Percentiles rank a stretch among this genome's conserved stretches.
Conservation (phyloP, 768 basidiomycete genomes). For the Pleurotus giganteus region DNA sequence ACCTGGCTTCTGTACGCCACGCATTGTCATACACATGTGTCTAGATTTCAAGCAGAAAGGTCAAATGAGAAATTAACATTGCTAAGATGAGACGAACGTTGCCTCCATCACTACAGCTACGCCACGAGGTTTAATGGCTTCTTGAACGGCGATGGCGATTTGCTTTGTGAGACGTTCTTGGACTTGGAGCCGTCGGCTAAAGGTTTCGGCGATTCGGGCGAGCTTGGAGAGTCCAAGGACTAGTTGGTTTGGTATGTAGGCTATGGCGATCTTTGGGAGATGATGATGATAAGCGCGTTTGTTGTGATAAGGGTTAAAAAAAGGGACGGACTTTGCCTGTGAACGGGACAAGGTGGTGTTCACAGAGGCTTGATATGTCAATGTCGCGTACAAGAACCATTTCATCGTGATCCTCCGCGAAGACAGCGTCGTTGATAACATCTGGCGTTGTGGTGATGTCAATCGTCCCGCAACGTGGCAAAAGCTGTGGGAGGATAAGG, state of each 20-base stretch:
- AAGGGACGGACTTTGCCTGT: conserved; percentile 79
- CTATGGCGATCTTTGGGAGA: conserved; percentile 81
- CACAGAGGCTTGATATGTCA: conserved; percentile 94
- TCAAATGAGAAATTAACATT: background rate
- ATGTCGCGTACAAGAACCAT: conserved; percentile 99
- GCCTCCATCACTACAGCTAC: conserved; percentile 99
- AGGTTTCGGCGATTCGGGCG: conserved; percentile 95
- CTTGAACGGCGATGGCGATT: conserved; percentile 96
- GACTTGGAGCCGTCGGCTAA: conserved; percentile 92
- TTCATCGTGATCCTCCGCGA: conserved; percentile 98
- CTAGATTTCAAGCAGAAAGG: conserved; percentile 3
- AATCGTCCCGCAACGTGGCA: too few relatives aligned
- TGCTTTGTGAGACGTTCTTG: conserved; percentile 98
- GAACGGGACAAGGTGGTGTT: conserved; percentile 98
- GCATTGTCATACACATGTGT: conserved; percentile 82
- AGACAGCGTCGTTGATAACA: conserved; percentile 98
- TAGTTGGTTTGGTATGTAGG: conserved; percentile 93
- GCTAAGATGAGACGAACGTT: conserved; percentile 57
- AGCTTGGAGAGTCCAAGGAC: conserved; percentile 96
- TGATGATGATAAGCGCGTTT: conserved; percentile 19
- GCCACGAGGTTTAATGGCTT: conserved; percentile 95
- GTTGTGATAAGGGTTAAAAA: conserved; percentile 6
- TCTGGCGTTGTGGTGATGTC: conserved; percentile 45
- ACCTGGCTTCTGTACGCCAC: conserved; percentile 98
- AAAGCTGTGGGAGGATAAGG: conserved; percentile 19